Percentiles rank a stretch among this genome's conserved stretches.
These are phyloP conservation scores for Iris macrosiphon DNA, from an alignment of 106 monocot genomes.

Conservation along the genomic window DNA sequence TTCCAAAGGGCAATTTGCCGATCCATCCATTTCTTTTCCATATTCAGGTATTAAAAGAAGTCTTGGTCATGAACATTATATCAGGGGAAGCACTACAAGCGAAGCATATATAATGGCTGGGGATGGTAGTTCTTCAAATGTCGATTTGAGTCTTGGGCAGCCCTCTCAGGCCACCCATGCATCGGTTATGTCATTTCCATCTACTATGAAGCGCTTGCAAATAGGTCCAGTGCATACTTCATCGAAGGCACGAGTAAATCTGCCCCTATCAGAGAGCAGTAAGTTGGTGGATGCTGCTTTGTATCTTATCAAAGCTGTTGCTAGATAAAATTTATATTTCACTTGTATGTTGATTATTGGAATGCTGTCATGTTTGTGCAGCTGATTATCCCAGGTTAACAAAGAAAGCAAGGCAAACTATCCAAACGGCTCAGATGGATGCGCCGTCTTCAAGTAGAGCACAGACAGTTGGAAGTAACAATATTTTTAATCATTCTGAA, in stretches of 20 bases:
- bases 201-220: conserved; percentile 10
- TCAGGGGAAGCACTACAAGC: conserved; percentile 9
- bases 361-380: conserved; percentile 27
- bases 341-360: not conserved
- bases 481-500: conserved; percentile 12
- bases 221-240: conserved; percentile 11
- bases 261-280: conserved; percentile 18
- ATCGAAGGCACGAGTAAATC: conserved; percentile 17
- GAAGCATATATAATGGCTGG: conserved; percentile 3
- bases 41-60: conserved; percentile 8
- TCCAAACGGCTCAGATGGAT: too few species aligned
- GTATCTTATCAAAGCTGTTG: not conserved
- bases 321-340: not conserved
- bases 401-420: conserved; percentile 16
- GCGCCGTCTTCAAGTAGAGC: too few species aligned
- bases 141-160: conserved; percentile 83
- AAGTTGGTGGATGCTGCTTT: conserved; percentile 15
- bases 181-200: conserved; percentile 16
- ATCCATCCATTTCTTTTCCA: conserved; percentile 12
- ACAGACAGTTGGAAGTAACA: conserved; percentile 9
- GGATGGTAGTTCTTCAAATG: conserved; percentile 33
- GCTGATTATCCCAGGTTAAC: conserved; percentile 18
- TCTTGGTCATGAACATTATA: conserved; percentile 9
- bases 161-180: conserved; percentile 40
- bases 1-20: conserved; percentile 2